Conservation (phyloP, 495 filamentous ascomycete genomes). For the Barbatosphaeria neglecta region DNA sequence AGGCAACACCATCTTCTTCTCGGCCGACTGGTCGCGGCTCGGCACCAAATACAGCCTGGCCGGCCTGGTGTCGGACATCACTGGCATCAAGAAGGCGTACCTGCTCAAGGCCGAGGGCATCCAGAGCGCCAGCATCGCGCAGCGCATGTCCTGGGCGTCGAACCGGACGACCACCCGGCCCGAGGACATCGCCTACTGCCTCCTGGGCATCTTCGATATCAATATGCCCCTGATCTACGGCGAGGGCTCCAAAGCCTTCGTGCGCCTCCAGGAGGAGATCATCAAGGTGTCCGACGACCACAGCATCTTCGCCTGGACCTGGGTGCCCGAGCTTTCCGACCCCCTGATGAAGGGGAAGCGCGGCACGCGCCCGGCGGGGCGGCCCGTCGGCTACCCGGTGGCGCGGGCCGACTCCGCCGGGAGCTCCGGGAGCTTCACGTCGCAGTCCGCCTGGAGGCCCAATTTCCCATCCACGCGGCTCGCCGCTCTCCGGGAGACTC, state of each 20-base stretch:
- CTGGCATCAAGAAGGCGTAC: slow-evolving; percentile 1
- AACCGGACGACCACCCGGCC: slow-evolving; percentile 9
- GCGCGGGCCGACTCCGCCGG: too few relatives aligned
- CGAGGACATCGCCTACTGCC: slow-evolving; percentile 13
- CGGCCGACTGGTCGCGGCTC: slow-evolving; percentile 2
- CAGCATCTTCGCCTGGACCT: slow-evolving; percentile 7
- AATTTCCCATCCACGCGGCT: slow-evolving; percentile 3
- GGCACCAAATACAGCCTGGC: slow-evolving; percentile 3
- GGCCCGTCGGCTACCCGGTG: background rate
- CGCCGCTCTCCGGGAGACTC: background rate
- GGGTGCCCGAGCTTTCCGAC: slow-evolving; percentile 4
- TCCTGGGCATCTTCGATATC: slow-evolving; percentile 13
- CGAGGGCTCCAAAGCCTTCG: slow-evolving; percentile 10
- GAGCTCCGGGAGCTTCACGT: background rate
- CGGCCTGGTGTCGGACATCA: slow-evolving; percentile 3
- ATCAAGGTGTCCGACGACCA: slow-evolving; percentile 7
- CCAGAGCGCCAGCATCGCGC: slow-evolving; percentile 7
- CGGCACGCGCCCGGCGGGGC: too few relatives aligned
- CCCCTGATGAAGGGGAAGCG: background rate
- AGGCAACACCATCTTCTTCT: background rate
- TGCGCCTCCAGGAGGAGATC: slow-evolving; percentile 9
- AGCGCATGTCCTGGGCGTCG: slow-evolving; percentile 12
- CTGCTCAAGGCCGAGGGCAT: slow-evolving; percentile 2
- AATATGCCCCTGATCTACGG: slow-evolving; percentile 14
- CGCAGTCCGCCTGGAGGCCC: background rate